phyloP scores from a whole-genome alignment of 257 asterid genomes.

The Solanum phureja region DNA sequence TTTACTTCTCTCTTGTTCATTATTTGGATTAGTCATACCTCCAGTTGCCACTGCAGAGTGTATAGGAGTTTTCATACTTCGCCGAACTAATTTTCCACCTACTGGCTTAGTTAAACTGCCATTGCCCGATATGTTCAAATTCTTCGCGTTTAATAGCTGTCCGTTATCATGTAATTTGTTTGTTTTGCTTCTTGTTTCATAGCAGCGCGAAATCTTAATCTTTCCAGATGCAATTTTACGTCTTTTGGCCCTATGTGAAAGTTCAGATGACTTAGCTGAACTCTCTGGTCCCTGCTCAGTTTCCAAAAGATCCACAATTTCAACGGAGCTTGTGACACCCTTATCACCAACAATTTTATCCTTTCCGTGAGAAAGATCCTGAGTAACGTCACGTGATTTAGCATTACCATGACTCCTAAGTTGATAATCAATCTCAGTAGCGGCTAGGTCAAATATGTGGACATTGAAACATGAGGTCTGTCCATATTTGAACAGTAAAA shows the following conservation, averaged over 20 bases:
- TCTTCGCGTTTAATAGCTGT: background rate
- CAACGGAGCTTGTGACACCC: background rate
- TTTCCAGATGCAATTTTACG: background rate
- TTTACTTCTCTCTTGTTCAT: background rate
- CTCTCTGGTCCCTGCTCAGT: background rate
- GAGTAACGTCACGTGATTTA: background rate
- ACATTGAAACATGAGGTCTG: slow-evolving; percentile 2
- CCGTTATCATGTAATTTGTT: background rate
- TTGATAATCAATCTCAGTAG: slow-evolving; percentile 6
- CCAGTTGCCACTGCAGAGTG: background rate
- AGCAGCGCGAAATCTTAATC: background rate
- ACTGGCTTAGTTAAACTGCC: background rate
- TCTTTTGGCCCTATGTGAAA: background rate
- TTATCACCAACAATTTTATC: background rate
- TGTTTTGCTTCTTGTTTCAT: background rate
- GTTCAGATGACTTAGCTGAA: background rate
- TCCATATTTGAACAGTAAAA: slow-evolving; percentile 1
- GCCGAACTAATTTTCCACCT: background rate
- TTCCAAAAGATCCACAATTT: background rate
- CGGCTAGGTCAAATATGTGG: background rate
- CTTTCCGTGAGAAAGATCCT: background rate
- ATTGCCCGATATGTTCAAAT: background rate
- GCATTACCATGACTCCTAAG: background rate
- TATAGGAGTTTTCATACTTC: background rate
- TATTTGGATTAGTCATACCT: background rate